phyloP scores from a whole-genome alignment of 768 basidiomycete species.

The Phlegmacium glaucopus region DNA sequence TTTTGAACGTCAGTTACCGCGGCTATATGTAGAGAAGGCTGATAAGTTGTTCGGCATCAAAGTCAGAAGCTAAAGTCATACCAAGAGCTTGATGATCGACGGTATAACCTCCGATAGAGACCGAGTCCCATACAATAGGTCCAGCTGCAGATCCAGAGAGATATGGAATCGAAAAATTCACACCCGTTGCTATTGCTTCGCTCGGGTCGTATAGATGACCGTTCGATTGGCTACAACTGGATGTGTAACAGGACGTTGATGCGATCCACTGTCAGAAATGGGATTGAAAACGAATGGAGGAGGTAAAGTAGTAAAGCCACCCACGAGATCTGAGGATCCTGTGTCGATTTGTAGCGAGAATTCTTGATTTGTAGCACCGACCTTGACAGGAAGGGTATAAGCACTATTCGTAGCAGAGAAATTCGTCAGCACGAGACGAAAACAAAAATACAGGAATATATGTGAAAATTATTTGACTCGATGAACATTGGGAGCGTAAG shows the following conservation, averaged over 20 bases:
- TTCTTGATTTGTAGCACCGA: constrained; percentile 48
- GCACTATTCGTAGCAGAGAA: constrained; percentile 34
- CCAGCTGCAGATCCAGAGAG: constrained; percentile 57
- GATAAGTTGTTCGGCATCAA: not conserved
- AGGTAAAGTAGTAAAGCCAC: constrained; percentile 17
- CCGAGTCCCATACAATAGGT: constrained; percentile 66
- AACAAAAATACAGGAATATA: not conserved
- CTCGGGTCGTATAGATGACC: constrained; percentile 57
- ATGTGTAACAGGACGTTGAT: constrained; percentile 58
- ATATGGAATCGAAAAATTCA: constrained; percentile 51
- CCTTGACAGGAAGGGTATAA: constrained; percentile 58
- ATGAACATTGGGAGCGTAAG: not conserved
- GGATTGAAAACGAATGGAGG: not conserved
- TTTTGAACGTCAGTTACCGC: constrained; percentile 50
- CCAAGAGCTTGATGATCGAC: constrained; percentile 71
- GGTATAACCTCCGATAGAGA: constrained; percentile 60
- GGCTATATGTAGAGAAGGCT: constrained; percentile 33
- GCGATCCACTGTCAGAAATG: constrained; percentile 63
- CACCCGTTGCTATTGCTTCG: constrained; percentile 38
- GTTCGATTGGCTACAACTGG: constrained; percentile 42
- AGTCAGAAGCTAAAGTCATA: constrained; percentile 25
- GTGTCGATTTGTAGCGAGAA: constrained; percentile 74
- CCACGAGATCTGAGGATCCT: constrained; percentile 77
- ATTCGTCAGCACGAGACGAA: not conserved
- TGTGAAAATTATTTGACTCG: not conserved